A percentile compares a stretch with the other conserved stretches of the same genome.
Evolutionary conservation across 805 yeast species (phyloP).

Genomic region (Candida ulmi): DNA sequence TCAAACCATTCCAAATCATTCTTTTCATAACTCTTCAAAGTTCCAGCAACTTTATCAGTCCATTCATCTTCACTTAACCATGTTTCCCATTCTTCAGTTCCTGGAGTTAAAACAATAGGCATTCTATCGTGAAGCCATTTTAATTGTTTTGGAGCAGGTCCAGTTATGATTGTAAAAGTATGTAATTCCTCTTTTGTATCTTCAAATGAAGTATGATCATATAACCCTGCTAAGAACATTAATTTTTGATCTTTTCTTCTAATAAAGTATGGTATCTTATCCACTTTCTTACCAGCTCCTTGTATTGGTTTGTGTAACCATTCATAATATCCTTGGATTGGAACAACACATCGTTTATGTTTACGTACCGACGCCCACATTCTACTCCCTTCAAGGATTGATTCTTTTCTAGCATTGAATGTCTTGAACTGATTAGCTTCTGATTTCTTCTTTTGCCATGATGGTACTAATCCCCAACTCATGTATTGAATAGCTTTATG

Average conservation of each 20-base stretch:
- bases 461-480: conserved; percentile 80
- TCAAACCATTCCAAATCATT: conserved; percentile 42
- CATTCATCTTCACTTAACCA: conserved; percentile 55
- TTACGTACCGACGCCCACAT: conserved; percentile 54
- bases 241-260: conserved; percentile 45
- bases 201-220: conserved; percentile 19
- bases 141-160: conserved; percentile 56
- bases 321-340: conserved; percentile 82
- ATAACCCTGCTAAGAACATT: conserved; percentile 64
- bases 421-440: conserved; percentile 37
- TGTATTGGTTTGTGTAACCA: conserved; percentile 42
- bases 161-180: conserved; percentile 70
- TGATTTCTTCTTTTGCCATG: conserved; percentile 44
- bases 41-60: conserved; percentile 32
- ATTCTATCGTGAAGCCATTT: conserved; percentile 72
- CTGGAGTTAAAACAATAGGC: conserved; percentile 67
- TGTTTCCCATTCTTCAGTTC: conserved; percentile 45
- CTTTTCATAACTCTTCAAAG: conserved; percentile 34
- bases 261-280: conserved; percentile 62
- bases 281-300: conserved; percentile 27
- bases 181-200: conserved; percentile 24
- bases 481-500: conserved; percentile 39
- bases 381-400: conserved; percentile 38
- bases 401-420: conserved; percentile 74
- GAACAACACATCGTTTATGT: conserved; percentile 62